Percentiles rank a stretch among this genome's conserved stretches.
Conservation (phyloP, 2,329 filamentous ascomycete species). For the Phoma sp. region DNA sequence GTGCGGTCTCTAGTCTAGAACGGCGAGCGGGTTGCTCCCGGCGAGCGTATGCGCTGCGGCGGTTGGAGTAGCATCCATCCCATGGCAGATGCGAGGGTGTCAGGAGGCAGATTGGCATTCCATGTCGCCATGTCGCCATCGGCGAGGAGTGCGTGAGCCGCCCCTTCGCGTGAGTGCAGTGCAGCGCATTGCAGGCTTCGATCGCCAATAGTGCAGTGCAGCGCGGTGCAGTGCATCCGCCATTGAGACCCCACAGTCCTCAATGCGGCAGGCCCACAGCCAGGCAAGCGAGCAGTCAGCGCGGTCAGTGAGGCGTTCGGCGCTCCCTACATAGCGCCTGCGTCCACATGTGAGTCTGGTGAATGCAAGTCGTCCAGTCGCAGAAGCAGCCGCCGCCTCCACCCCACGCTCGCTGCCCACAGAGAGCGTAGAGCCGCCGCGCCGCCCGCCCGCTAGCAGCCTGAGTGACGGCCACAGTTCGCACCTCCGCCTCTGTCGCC, state of each 20-base stretch:
- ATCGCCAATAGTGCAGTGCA: conserved; percentile 10
- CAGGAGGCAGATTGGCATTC: background rate
- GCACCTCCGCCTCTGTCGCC: conserved; percentile 1
- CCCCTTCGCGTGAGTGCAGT: conserved; percentile 11
- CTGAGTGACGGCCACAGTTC: conserved; percentile 7
- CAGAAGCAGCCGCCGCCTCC: background rate
- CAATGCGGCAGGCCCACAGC: background rate
- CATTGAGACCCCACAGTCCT: conserved; percentile 6
- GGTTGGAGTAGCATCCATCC: background rate
- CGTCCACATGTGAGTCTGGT: conserved; percentile 13
- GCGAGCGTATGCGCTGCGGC: background rate
- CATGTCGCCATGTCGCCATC: background rate
- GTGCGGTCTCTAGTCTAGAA: no score
- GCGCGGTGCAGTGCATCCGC: background rate
- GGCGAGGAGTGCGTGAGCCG: background rate
- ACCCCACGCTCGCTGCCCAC: conserved; percentile 10
- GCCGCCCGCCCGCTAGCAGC: conserved; percentile 5
- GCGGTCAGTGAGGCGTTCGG: conserved; percentile 7
- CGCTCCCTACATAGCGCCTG: conserved; percentile 16
- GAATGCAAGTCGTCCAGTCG: conserved; percentile 14
- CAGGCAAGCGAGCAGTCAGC: conserved; percentile 9
- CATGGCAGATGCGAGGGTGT: background rate
- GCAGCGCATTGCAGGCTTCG: background rate
- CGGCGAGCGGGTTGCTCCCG: no score
- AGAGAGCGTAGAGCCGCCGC: conserved; percentile 3